phyloP scores from a whole-genome alignment of 257 asterid genomes.

The Ilex aquifolium region DNA sequence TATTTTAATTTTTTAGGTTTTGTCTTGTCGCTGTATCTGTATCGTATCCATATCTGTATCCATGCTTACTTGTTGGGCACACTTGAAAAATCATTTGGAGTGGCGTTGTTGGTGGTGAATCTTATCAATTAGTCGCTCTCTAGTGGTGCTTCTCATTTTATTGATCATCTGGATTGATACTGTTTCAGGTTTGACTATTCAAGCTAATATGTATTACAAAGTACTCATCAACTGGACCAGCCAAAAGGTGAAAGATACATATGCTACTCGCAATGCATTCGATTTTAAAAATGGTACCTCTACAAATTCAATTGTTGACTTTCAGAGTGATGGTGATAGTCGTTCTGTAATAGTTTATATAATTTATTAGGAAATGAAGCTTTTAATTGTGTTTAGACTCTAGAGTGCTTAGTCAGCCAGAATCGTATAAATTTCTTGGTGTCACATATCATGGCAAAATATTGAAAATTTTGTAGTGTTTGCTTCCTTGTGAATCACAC shows the following conservation, averaged over 20 bases:
- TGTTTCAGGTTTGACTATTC: constrained; percentile 79
- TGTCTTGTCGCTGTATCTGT: too few species aligned
- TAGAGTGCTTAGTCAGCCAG: too few species aligned
- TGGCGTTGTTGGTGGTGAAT: background rate
- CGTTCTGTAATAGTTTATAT: background rate
- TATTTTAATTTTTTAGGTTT: too few species aligned
- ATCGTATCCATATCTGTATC: too few species aligned
- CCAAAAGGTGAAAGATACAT: constrained; percentile 89
- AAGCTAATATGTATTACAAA: constrained; percentile 81
- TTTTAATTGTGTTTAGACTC: too few species aligned
- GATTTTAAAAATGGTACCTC: constrained; percentile 76
- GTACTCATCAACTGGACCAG: constrained; percentile 89
- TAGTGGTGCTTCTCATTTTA: background rate
- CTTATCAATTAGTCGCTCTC: background rate
- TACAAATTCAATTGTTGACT: constrained; percentile 6
- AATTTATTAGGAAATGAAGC: background rate
- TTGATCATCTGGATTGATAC: background rate
- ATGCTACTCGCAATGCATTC: constrained; percentile 71
- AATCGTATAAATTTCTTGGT: too few species aligned
- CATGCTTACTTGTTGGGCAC: background rate
- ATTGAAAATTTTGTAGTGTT: too few species aligned
- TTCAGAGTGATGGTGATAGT: background rate
- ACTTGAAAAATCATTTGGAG: background rate
- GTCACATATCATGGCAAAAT: too few species aligned
- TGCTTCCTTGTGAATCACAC: too few species aligned